phyloP scores from a whole-genome alignment of 225 moss, liverwort and hornwort species.

The Takakia lepidozioides region DNA sequence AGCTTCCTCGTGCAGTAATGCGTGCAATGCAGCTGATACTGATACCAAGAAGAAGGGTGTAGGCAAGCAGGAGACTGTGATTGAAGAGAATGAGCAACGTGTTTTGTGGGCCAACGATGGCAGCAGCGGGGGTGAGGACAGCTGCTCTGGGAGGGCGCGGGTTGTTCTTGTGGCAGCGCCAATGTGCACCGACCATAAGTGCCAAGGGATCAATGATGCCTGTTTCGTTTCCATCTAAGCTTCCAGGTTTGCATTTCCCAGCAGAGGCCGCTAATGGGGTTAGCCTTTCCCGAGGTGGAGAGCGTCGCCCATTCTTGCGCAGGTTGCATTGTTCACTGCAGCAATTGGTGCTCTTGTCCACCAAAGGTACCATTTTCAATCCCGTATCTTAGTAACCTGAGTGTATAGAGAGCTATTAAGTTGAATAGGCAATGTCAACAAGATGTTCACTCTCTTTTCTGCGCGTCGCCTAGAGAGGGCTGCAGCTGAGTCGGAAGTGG shows the following conservation, averaged over 20 bases:
- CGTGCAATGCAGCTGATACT: too few relatives aligned
- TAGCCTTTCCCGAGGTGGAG: constrained; percentile 20
- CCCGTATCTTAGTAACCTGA: background rate
- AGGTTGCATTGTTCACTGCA: constrained; percentile 32
- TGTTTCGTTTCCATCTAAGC: constrained; percentile 14
- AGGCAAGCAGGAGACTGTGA: too few relatives aligned
- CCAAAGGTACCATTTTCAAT: constrained; percentile 25
- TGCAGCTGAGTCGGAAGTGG: background rate
- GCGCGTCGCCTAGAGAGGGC: too few relatives aligned
- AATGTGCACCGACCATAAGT: constrained; percentile 26
- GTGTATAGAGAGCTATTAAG: too few relatives aligned
- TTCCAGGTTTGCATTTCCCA: constrained; percentile 27
- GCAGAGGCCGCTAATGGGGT: constrained; percentile 2
- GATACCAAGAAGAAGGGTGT: too few relatives aligned
- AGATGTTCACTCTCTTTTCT: background rate
- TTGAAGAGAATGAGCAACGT: constrained; percentile 50
- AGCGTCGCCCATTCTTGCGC: constrained; percentile 16
- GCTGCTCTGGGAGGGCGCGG: constrained; percentile 36
- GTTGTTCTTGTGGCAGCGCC: constrained; percentile 27
- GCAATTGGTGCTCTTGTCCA: constrained; percentile 37
- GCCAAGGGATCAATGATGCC: constrained; percentile 17
- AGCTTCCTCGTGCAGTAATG: too few relatives aligned
- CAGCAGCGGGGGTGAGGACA: constrained; percentile 38
- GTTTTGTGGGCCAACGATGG: constrained; percentile 43
- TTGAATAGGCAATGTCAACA: background rate